Percentiles rank a stretch among this genome's conserved stretches.
phyloP scores from a whole-genome alignment of 441 rosid genomes.

The Erodium moschatum region DNA sequence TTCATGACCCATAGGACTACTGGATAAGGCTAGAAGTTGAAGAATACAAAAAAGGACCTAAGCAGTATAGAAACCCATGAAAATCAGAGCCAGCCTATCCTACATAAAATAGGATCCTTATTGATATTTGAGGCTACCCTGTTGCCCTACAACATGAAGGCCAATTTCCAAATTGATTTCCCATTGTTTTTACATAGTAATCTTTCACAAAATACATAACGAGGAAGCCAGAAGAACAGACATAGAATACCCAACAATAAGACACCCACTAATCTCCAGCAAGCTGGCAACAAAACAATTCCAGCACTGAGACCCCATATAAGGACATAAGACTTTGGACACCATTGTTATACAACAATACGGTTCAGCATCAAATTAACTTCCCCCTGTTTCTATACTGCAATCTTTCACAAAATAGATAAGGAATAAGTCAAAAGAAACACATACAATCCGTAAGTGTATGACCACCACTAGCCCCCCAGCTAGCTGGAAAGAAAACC shows the following conservation, averaged over 20 bases:
- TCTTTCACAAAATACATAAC: too few species aligned
- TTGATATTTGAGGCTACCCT: background rate
- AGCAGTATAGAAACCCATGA: background rate
- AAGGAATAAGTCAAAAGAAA: background rate
- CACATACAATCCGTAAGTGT: background rate
- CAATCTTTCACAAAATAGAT: constrained; percentile 1
- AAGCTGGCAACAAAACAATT: too few species aligned
- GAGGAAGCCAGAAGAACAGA: too few species aligned
- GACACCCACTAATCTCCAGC: too few species aligned
- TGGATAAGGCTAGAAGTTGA: background rate
- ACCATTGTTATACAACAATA: background rate
- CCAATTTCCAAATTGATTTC: too few species aligned
- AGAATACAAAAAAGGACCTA: background rate
- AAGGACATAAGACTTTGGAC: too few species aligned
- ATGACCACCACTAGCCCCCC: background rate
- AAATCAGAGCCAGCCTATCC: background rate
- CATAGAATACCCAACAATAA: too few species aligned
- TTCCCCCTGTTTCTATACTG: background rate
- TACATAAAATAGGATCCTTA: background rate
- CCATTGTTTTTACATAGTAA: too few species aligned
- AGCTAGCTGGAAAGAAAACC: background rate
- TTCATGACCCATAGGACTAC: background rate
- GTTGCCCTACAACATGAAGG: background rate
- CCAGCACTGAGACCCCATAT: too few species aligned
- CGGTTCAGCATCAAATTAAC: background rate